A percentile compares a stretch with the other conserved stretches of the same genome.
These are phyloP conservation scores for Suillus subaureus DNA, from an alignment of 768 basidiomycete genomes.

Conservation along the genomic window DNA sequence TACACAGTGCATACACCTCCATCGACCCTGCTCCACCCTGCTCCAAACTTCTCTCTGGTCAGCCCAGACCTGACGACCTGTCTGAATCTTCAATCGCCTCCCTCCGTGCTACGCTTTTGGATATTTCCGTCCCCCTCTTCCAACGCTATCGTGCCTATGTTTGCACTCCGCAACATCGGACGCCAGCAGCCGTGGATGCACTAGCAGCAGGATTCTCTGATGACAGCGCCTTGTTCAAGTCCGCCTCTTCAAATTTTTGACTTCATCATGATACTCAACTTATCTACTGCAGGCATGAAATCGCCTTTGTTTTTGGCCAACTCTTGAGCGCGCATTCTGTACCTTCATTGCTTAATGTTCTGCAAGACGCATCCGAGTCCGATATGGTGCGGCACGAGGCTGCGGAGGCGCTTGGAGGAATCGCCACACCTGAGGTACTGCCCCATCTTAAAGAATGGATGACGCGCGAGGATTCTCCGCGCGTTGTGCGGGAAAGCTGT, in stretches of 20 bases:
- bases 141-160: constrained; percentile 98
- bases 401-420: constrained; percentile 97
- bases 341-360: constrained; percentile 77
- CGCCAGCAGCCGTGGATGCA: constrained; percentile 82
- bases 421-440: constrained; percentile 90
- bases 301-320: constrained; percentile 98
- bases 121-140: constrained; percentile 74
- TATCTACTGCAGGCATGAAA: constrained; percentile 76
- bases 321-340: constrained; percentile 87
- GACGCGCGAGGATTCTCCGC: constrained; percentile 72
- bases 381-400: constrained; percentile 99
- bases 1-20: constrained; percentile 68
- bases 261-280: neutral
- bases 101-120: constrained; percentile 65
- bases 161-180: constrained; percentile 92
- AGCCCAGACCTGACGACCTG: constrained; percentile 52
- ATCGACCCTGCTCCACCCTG: constrained; percentile 89
- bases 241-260: constrained; percentile 27
- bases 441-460: constrained; percentile 87
- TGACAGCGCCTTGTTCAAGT: constrained; percentile 93
- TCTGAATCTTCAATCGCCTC: constrained; percentile 50
- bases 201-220: constrained; percentile 91
- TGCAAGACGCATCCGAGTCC: constrained; percentile 72
- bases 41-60: constrained; percentile 59
- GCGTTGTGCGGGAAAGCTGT: constrained; percentile 94